Base-by-base conservation (phyloP, 352 stramenopile species). In the Phytophthora capsici region DNA sequence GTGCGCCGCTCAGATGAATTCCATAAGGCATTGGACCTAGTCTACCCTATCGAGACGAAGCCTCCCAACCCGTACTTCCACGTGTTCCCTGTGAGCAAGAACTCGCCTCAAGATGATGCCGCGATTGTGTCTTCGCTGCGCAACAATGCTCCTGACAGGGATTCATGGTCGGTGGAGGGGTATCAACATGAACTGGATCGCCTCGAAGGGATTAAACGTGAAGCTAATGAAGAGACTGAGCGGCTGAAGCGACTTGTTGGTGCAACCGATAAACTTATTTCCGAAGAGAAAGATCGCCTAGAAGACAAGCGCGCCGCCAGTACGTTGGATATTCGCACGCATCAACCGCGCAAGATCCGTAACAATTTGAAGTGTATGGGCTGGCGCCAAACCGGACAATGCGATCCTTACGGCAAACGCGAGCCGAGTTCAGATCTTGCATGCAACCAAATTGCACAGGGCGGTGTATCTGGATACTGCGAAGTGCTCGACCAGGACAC, bases 391-490 rank as follows among this genome's bases (percentile, higher is more conserved):
- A 90, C 83, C 4, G 53, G 54, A 1, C 64, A 62, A 23, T 92
- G 86, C 46, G 67, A 62, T 28, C 72, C 78, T 4, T 73, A 68
- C 38, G 83, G 81, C 26, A 57, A 65, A 56, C 82, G 86, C n/a
- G 66, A 82, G 22, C 82, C 79, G 2, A 61, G 66, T 6, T 36
- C 78, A 7, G 85, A 93, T 66, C 60, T 76, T 13, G 58, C 62
- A 37, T 93, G 85, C 60, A 63, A 78, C 14, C 55, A 86, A 50
- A 55, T 80, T 30, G 63, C 88, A 4, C 69, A 64, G 5, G 64
- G 71, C 14, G 73, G 72, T 43, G 56, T 77, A 2, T 78, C 81
- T 2, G 86, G 86, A 19, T 92, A 89, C 62, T 94, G 86, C 28
- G 80, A 92, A 49, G 40, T 94, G 38, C 13, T 79, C 19, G 84